A percentile compares a stretch with the other conserved stretches of the same genome.
Evolutionary conservation across 495 filamentous ascomycete species (phyloP).

Genomic region (Penicillium ucsense): DNA sequence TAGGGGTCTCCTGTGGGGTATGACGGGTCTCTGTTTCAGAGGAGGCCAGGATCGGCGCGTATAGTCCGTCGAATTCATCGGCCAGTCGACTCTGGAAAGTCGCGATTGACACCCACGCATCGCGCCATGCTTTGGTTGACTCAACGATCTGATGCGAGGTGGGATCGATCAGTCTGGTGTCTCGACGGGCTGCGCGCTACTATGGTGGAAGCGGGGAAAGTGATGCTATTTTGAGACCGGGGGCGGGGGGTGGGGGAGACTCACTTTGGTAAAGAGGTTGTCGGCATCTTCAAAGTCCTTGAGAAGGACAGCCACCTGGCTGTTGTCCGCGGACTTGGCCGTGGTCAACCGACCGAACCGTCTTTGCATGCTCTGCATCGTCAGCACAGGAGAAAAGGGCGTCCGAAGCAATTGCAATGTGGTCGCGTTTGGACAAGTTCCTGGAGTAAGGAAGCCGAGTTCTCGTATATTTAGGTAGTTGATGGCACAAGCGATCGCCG

Average conservation of each 20-base stretch:
- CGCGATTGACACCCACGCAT: conserved; percentile 72
- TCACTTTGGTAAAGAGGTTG: conserved; percentile 62
- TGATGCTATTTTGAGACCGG: neutral
- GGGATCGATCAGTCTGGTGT: neutral
- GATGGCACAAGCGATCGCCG: too few relatives aligned
- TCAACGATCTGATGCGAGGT: conserved; percentile 58
- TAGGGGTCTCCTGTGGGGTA: conserved; percentile 51
- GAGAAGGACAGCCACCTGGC: conserved; percentile 64
- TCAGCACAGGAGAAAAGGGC: too few relatives aligned
- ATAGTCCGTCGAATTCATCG: conserved; percentile 67
- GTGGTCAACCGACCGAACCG: conserved; percentile 61
- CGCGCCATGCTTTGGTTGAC: conserved; percentile 71
- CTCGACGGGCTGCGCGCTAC: conserved; percentile 1
- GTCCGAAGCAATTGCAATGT: too few relatives aligned
- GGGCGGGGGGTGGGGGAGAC: neutral
- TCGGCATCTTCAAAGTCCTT: conserved; percentile 82
- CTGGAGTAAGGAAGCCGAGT: too few relatives aligned
- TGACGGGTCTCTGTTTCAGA: conserved; percentile 41
- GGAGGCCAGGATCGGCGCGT: conserved; percentile 69
- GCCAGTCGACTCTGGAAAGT: conserved; percentile 59
- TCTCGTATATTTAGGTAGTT: too few relatives aligned
- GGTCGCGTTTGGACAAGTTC: too few relatives aligned
- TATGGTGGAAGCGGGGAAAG: neutral
- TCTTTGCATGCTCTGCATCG: conserved; percentile 73
- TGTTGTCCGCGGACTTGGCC: conserved; percentile 63